A percentile compares a stretch with the other conserved stretches of the same genome.
These are phyloP conservation scores for Rhizophlyctis rosea DNA, from an alignment of 192 early-diverging fungal genomes.

Conservation along the genomic window DNA sequence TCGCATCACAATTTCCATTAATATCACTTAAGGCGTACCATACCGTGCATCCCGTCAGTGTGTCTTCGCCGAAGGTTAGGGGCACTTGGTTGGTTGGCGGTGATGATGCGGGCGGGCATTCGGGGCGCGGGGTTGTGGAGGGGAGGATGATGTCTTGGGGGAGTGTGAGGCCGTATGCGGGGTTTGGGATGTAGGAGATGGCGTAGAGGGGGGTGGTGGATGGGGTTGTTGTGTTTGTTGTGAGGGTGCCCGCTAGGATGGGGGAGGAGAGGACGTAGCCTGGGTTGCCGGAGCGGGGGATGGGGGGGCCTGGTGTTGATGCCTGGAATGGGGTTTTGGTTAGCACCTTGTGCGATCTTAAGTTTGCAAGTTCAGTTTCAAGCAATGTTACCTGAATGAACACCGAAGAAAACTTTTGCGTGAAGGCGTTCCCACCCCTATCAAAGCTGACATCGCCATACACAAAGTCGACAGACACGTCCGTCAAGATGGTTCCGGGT, in stretches of 20 bases:
- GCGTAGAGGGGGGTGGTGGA: not conserved
- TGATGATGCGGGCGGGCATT: conserved; percentile 18
- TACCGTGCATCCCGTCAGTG: conserved; percentile 29
- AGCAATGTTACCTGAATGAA: conserved; percentile 12
- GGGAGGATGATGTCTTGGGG: conserved; percentile 49
- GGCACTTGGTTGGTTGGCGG: conserved; percentile 8
- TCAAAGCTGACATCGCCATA: not conserved
- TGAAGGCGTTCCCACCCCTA: not conserved
- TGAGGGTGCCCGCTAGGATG: conserved; percentile 21
- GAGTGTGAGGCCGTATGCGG: conserved; percentile 7
- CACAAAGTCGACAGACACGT: not conserved
- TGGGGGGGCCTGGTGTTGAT: conserved; percentile 1
- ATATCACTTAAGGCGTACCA: conserved; percentile 43
- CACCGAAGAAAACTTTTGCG: conserved; percentile 14
- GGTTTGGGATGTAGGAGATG: conserved; percentile 20
- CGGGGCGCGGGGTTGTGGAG: conserved; percentile 43
- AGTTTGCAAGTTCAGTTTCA: not conserved
- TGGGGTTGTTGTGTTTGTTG: conserved; percentile 5
- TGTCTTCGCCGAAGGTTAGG: conserved; percentile 29
- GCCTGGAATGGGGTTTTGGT: not conserved
- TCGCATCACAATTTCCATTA: conserved; percentile 13
- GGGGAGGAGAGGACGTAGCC: conserved; percentile 31
- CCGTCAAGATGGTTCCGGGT: not conserved
- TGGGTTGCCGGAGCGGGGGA: conserved; percentile 27
- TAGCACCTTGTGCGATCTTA: conserved; percentile 2